Base-by-base conservation (phyloP, 2,329 filamentous ascomycete genomes). In the Pseudogymnoascus sp. region DNA sequence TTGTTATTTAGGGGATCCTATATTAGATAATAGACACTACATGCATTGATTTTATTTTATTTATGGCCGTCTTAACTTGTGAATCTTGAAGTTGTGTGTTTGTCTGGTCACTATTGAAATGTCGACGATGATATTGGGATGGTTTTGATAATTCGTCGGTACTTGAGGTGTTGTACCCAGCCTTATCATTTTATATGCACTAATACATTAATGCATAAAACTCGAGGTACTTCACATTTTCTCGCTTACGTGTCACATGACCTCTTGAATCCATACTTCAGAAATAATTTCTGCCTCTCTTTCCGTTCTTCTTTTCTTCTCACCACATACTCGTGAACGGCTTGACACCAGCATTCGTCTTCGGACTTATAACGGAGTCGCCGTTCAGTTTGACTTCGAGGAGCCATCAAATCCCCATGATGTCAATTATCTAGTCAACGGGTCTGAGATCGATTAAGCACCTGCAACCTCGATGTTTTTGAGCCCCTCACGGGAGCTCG, bases 351-450 rank as follows among this genome's bases (percentile, higher is more conserved):
- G 50, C 50, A 56, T 56, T 42, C 50, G 16, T 10, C 50, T 56
- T 33, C 50, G 50, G 50, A 16, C 16, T n/a, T n/a, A 56, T 56
- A 56, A 56, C 18, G 50, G 50, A 56, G 50, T 56, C 28, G 50
- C 50, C 33, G 50, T 56, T 56, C 50, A 56, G 50, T 56, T 56
- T 56, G 50, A 56, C 50, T 56, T 56, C 50, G 16, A 56, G 50
- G 50, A 56, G 50, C 50, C 50, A 56, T 56, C 50, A 56, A 56
- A 56, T 56, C 28, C 50, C 50, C 50, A 56, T 56, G 50, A 56
- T 56, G 50, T 56, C 50, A 56, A 56, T 56, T 56, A 33, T 56
- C 50, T 56, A 56, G 50, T 56, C 50, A 56, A 56, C 50, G 50
- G 50, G 50, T 56, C 16, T 56, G 50, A 56, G 50, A 56, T 56